Conservation (phyloP, 768 basidiomycete species). For the Steccherinum ochraceum region DNA sequence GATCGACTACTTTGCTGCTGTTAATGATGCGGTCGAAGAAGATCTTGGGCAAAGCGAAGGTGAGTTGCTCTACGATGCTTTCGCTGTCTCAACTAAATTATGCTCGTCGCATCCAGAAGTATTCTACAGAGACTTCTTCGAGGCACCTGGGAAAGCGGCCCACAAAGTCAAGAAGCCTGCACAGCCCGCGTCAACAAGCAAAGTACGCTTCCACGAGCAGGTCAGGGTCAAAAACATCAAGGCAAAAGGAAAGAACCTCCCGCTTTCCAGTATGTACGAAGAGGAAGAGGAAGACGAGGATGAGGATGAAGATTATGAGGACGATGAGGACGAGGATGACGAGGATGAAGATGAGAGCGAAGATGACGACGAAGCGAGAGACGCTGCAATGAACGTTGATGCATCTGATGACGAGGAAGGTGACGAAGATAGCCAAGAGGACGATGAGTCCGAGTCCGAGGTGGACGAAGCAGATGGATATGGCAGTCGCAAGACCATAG, state of each 20-base stretch:
- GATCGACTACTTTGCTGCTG: constrained; percentile 62
- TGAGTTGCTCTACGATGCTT: constrained; percentile 18
- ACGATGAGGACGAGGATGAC: constrained; percentile 20
- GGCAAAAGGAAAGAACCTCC: constrained; percentile 58
- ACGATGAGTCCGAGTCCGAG: constrained; percentile 13
- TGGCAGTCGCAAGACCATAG: constrained; percentile 41
- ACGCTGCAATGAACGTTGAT: too few species aligned
- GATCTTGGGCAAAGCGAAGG: constrained; percentile 39
- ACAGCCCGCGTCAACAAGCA: constrained; percentile 25
- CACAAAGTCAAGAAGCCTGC: constrained; percentile 13
- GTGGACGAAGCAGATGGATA: constrained; percentile 17
- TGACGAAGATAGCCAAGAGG: constrained; percentile 19
- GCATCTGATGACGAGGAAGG: constrained; percentile 23
- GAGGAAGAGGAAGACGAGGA: constrained; percentile 31
- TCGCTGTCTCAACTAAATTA: background rate
- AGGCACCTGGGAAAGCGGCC: constrained; percentile 38
- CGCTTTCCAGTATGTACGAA: constrained; percentile 38
- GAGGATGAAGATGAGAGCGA: constrained; percentile 23
- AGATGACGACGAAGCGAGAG: constrained; percentile 20
- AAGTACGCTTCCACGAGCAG: constrained; percentile 75
- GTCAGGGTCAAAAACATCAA: constrained; percentile 81
- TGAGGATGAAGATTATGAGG: constrained; percentile 13
- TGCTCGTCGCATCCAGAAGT: constrained; percentile 36
- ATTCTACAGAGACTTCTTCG: constrained; percentile 80
- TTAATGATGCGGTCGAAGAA: constrained; percentile 39